Evolutionary conservation across 805 yeast species (phyloP).

Genomic region (Metschnikowia noctiluminum): DNA sequence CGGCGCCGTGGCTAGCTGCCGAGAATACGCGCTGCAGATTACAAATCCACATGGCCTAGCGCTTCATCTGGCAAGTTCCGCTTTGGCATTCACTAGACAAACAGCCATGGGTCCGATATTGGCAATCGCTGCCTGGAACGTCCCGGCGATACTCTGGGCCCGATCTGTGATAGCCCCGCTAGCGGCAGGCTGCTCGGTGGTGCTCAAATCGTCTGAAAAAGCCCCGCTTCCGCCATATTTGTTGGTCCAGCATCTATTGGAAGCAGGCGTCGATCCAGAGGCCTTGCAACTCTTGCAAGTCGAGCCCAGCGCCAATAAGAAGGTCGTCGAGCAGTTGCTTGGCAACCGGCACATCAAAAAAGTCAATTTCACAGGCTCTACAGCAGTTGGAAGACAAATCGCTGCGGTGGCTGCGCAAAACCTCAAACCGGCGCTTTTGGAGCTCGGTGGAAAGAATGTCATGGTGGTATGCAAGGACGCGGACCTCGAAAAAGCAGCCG

Average conservation of each 20-base stretch:
- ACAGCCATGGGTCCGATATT: conserved; percentile 46
- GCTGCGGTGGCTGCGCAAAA: conserved; percentile 35
- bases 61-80: conserved; percentile 13
- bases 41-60: conserved; percentile 19
- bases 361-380: conserved; percentile 47
- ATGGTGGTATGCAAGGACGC: conserved; percentile 32
- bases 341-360: conserved; percentile 27
- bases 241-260: conserved; percentile 29
- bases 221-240: conserved; percentile 33
- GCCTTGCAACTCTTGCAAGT: conserved; percentile 35
- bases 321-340: conserved; percentile 25
- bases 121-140: conserved; percentile 49
- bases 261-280: conserved; percentile 38
- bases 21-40: conserved; percentile 11
- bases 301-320: conserved; percentile 22
- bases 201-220: conserved; percentile 40
- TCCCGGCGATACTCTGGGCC: conserved; percentile 39
- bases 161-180: conserved; percentile 43
- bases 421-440: conserved; percentile 41
- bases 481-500: conserved; percentile 30
- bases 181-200: conserved; percentile 49
- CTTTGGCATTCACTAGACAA: conserved; percentile 27
- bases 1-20: conserved; percentile 10
- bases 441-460: conserved; percentile 46
- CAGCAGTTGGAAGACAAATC: conserved; percentile 35